Conservation (phyloP, 1,284 basidiomycete species). For the Ceratobasidium theobromae region DNA sequence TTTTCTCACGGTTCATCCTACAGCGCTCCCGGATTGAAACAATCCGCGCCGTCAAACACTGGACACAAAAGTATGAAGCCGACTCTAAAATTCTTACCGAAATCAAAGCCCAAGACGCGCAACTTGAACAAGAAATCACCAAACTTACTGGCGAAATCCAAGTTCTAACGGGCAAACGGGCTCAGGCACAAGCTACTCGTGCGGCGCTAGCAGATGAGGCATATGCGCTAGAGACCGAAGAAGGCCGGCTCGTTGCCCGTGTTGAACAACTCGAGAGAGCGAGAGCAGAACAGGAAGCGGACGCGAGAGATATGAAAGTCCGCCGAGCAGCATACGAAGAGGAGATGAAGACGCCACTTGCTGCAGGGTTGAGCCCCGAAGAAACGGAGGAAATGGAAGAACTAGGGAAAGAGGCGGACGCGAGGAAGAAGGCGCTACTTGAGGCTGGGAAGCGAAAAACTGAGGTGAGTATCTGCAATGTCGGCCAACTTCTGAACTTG, state of each 20-base stretch:
- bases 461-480: conserved; percentile 57
- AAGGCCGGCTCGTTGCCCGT: conserved; percentile 66
- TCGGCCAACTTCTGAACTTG: neutral
- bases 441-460: conserved; percentile 70
- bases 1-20: neutral
- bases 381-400: conserved; percentile 71
- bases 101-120: conserved; percentile 67
- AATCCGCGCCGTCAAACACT: conserved; percentile 75
- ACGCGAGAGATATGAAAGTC: conserved; percentile 60
- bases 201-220: conserved; percentile 69
- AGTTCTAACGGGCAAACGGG: conserved; percentile 67
- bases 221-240: conserved; percentile 63
- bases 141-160: conserved; percentile 73
- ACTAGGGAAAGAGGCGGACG: conserved; percentile 77
- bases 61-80: conserved; percentile 71
- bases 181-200: conserved; percentile 68
- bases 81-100: conserved; percentile 69
- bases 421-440: conserved; percentile 66
- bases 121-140: conserved; percentile 88
- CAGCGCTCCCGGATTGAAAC: conserved; percentile 82
- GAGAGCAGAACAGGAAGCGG: conserved; percentile 70
- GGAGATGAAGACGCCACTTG: conserved; percentile 79
- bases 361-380: conserved; percentile 66
- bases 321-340: conserved; percentile 64
- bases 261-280: conserved; percentile 67